Conservation (phyloP, 1,284 basidiomycete genomes). For the Lignosus rhinocerotis region DNA sequence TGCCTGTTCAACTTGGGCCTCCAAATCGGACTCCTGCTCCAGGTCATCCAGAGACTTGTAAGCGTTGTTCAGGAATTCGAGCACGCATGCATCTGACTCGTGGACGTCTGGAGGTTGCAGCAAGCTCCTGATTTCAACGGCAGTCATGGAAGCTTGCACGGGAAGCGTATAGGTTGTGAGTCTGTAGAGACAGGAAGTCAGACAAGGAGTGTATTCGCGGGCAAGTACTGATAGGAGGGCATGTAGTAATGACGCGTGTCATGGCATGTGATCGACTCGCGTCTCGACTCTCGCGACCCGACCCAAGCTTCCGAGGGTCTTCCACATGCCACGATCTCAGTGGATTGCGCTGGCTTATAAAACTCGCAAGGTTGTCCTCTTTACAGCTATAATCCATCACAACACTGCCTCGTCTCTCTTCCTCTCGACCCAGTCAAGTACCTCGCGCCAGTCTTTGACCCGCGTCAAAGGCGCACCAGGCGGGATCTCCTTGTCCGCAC, state of each 20-base stretch:
- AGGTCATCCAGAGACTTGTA: conserved; percentile 48
- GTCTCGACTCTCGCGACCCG: no score
- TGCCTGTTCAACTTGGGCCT: conserved; percentile 38
- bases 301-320: not conserved
- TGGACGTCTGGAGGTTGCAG: conserved; percentile 47
- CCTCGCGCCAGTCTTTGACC: conserved; percentile 58
- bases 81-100: conserved; percentile 43
- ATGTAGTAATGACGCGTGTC: not conserved
- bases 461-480: conserved; percentile 46
- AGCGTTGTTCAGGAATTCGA: conserved; percentile 46
- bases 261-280: no score
- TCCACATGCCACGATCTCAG: not conserved
- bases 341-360: not conserved
- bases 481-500: conserved; percentile 38
- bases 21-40: conserved; percentile 34
- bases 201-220: no score
- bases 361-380: not conserved
- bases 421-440: conserved; percentile 48
- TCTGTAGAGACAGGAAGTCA: not conserved
- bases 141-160: conserved; percentile 42
- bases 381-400: not conserved
- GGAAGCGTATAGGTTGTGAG: not conserved
- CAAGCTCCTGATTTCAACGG: conserved; percentile 48
- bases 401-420: conserved; percentile 34
- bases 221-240: no score